A percentile compares a stretch with the other conserved stretches of the same genome.
phyloP scores from a whole-genome alignment of 163 green algal genomes.

The Prototheca cutis region DNA sequence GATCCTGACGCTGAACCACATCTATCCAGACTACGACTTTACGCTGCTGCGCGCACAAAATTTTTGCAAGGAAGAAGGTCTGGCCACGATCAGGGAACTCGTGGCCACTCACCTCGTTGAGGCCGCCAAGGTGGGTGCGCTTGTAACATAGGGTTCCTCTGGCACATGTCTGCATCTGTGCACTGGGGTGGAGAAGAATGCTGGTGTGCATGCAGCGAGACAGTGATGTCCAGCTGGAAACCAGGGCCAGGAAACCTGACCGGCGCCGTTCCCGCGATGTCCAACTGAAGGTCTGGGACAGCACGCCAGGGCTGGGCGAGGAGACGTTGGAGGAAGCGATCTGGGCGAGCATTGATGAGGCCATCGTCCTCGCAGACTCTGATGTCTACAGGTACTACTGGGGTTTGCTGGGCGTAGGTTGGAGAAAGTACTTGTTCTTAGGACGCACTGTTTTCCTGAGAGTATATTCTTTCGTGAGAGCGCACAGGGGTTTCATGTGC shows the following conservation, averaged over 20 bases:
- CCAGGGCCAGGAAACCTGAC: too few relatives aligned
- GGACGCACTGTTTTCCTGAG: too few relatives aligned
- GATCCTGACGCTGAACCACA: constrained; percentile 96
- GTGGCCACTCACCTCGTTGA: constrained; percentile 84
- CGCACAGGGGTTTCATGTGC: too few relatives aligned
- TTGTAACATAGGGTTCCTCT: too few relatives aligned
- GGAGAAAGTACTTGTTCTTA: too few relatives aligned
- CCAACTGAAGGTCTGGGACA: constrained; percentile 74
- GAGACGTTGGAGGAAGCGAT: constrained; percentile 75
- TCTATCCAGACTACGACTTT: constrained; percentile 99
- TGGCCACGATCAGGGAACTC: constrained; percentile 58
- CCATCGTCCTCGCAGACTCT: constrained; percentile 77
- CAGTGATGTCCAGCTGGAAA: too few relatives aligned
- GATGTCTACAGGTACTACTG: constrained; percentile 92
- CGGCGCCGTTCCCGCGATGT: too few relatives aligned
- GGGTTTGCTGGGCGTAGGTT: too few relatives aligned
- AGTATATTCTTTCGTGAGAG: too few relatives aligned
- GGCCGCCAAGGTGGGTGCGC: constrained; percentile 69
- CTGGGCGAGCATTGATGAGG: constrained; percentile 85
- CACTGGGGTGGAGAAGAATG: too few relatives aligned
- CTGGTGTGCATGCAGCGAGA: too few relatives aligned
- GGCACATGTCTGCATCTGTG: too few relatives aligned
- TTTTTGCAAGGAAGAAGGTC: constrained; percentile 77
- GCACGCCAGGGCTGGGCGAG: constrained; percentile 65
- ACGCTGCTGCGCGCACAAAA: constrained; percentile 81